Evolutionary conservation across 768 basidiomycete species (phyloP), one percentile per base, ranked within the genome.

Genomic region (Glaciozyma antarctica): DNA sequence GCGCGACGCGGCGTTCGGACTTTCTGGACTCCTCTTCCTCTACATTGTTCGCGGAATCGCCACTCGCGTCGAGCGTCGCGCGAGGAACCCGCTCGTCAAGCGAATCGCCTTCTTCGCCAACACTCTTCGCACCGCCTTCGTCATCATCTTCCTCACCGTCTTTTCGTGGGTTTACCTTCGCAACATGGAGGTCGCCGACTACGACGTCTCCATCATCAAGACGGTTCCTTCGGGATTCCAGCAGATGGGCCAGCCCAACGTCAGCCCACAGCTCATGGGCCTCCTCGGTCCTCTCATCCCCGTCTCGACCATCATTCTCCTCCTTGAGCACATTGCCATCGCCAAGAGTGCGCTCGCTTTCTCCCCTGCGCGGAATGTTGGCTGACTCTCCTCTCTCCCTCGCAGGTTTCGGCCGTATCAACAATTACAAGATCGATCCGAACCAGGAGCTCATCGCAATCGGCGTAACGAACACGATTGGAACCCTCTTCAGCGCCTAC

Each of bases 391-490:
- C 9, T 7, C 51, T 19, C 56, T 51, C 47, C 47, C n/a, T n/a
- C n/a, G 43, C 45, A 32, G 60, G 58, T 3, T 97, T 97, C 76
- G 94, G 92, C 60, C 87, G 95, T 69, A 75, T 97, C 70, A 98
- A 98, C 75, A 85, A 86, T 26, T 99, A 99, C 81, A 94, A 88
- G 76, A 81, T 81, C 74, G 76, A 79, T 70, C 89, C 92, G 3
- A 90, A 90, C 77, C 92, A 95, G 76, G 93, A 95, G 76, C 81
- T 97, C 57, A 88, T 97, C 71, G 92, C 94, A 49, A 97, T 99
- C 71, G 65, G 63, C 12, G 51, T 59, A 4, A 16, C 59, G 19
- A 66, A 62, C 60, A 41, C 24, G 19, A 51, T 67, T 68, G 94
- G 94, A 5, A 87, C 89, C 21, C 80, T 88, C 71, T 97, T 99